Percentiles rank a stretch among this genome's conserved stretches.
These are phyloP conservation scores for Nannochloropsis salina DNA, from an alignment of 108 stramenopile genomes.

Conservation along the genomic window DNA sequence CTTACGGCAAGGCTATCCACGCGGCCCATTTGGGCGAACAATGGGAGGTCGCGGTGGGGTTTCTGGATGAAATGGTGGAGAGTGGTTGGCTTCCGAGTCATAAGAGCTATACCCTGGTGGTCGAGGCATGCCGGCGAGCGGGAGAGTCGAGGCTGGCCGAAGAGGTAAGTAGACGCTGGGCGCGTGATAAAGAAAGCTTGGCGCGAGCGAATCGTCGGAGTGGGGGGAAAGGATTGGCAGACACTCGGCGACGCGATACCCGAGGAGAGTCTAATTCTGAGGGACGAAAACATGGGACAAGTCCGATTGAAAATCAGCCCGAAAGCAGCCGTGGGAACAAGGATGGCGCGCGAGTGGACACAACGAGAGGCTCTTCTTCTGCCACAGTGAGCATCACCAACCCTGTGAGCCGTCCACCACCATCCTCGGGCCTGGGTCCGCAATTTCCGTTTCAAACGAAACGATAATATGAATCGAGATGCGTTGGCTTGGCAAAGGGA, in stretches of 20 bases:
- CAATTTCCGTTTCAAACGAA: background rate
- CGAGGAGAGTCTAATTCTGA: too few species aligned
- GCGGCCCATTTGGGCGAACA: conserved; percentile 23
- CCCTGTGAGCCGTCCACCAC: background rate
- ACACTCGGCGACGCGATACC: too few species aligned
- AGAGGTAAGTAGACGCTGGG: conserved; percentile 15
- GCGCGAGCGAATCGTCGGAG: background rate
- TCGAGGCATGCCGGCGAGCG: background rate
- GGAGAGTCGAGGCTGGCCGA: background rate
- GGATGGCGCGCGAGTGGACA: too few species aligned
- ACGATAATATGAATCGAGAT: background rate
- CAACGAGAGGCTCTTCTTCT: too few species aligned
- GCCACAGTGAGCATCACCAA: too few species aligned
- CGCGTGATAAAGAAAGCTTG: conserved; percentile 2
- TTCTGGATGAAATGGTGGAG: conserved; percentile 20
- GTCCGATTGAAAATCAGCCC: too few species aligned
- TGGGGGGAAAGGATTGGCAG: background rate
- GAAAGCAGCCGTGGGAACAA: too few species aligned
- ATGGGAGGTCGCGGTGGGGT: conserved; percentile 21
- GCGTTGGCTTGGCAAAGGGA: too few species aligned
- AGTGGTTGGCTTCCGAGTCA: background rate
- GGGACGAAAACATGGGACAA: too few species aligned
- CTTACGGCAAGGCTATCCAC: conserved; percentile 12
- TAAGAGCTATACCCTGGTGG: background rate
- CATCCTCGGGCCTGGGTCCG: background rate